These are phyloP conservation scores for Pistacia vera DNA, from an alignment of 345 rosid species.

Conservation along the genomic window DNA sequence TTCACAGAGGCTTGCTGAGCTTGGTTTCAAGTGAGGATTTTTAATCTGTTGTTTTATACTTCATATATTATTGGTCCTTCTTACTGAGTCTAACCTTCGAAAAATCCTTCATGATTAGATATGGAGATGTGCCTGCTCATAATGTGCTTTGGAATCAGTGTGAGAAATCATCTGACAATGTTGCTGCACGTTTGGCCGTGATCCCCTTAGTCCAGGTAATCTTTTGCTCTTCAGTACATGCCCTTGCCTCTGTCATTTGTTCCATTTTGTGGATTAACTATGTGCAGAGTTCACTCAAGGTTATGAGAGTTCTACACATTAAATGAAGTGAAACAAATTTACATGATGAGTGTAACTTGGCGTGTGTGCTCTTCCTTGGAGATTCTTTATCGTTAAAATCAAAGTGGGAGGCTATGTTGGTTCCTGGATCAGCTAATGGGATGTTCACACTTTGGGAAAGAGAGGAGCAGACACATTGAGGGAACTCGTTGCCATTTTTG, in stretches of 20 bases:
- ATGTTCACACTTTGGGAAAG: neutral
- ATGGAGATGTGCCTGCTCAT: constrained; percentile 97
- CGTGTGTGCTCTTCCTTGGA: neutral
- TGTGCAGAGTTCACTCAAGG: neutral
- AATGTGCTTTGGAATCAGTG: constrained; percentile 89
- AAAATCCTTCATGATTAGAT: constrained; percentile 37
- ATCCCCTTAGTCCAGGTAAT: constrained; percentile 74
- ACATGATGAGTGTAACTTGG: neutral
- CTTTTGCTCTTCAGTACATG: neutral
- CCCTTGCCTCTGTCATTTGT: neutral
- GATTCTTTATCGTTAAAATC: no score
- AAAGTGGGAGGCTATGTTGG: neutral
- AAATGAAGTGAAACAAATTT: neutral
- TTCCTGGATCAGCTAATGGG: neutral
- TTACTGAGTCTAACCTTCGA: neutral
- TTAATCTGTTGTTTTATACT: neutral
- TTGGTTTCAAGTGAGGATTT: constrained; percentile 74
- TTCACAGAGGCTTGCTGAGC: constrained; percentile 84
- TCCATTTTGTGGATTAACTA: neutral
- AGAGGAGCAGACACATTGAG: neutral
- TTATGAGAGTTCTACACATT: neutral
- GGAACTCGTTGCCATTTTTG: constrained; percentile 2
- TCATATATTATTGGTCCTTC: neutral
- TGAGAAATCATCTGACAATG: constrained; percentile 72
- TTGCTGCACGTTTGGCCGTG: constrained; percentile 87